Conservation (phyloP, 805 yeast genomes). For the Metschnikowia henanensis region DNA sequence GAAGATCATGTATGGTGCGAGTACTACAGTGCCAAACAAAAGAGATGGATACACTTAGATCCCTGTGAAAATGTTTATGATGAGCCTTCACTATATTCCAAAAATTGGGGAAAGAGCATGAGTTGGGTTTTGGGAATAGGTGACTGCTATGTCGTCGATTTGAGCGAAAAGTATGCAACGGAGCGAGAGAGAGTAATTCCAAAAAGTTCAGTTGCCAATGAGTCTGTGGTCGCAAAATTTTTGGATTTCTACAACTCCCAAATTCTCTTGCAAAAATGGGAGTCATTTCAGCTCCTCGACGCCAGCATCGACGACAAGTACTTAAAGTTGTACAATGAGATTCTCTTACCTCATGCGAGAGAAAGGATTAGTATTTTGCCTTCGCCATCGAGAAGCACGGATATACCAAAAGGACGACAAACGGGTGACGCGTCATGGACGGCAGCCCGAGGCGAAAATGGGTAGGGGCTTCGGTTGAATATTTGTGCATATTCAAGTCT, state of each 20-base stretch:
- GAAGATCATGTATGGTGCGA: constrained; percentile 99
- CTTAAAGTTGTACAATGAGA: constrained; percentile 11
- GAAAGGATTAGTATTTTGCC: constrained; percentile 18
- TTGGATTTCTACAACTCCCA: constrained; percentile 9
- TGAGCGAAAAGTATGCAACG: constrained; percentile 67
- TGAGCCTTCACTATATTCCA: constrained; percentile 71
- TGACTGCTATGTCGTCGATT: constrained; percentile 62
- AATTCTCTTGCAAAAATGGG: constrained; percentile 14
- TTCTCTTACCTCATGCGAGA: constrained; percentile 16
- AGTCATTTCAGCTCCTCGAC: constrained; percentile 1
- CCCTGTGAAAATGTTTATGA: constrained; percentile 87
- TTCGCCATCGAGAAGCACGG: constrained; percentile 26
- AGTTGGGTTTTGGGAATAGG: constrained; percentile 78
- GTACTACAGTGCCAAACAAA: constrained; percentile 58
- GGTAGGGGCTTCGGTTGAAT: neutral
- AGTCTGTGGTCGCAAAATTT: constrained; percentile 6
- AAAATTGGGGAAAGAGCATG: constrained; percentile 95
- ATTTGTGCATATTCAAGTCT: constrained; percentile 7
- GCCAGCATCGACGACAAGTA: constrained; percentile 5
- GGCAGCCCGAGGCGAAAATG: constrained; percentile 64
- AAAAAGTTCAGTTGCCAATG: constrained; percentile 14
- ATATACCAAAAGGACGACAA: constrained; percentile 52
- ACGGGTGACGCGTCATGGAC: constrained; percentile 83
- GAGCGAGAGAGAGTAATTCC: constrained; percentile 24
- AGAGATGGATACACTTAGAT: constrained; percentile 86